These are phyloP conservation scores for Gracilaria caudata DNA, from an alignment of 23 red algal species.

Conservation along the genomic window DNA sequence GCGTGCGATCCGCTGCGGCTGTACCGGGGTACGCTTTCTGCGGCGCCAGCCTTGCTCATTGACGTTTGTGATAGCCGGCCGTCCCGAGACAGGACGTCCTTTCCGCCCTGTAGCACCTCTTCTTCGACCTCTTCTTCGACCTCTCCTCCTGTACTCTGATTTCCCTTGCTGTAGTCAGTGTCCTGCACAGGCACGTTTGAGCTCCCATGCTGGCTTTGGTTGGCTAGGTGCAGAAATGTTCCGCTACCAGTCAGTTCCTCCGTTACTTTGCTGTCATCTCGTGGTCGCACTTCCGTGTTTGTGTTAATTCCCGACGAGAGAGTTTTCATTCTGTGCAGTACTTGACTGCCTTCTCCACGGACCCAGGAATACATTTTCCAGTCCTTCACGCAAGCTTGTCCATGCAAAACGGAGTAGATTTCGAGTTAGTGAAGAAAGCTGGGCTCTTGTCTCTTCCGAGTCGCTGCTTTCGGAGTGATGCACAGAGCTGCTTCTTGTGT, in stretches of 20 bases:
- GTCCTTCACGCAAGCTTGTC: background rate
- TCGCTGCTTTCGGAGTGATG: background rate
- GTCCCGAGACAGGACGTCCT: too few relatives aligned
- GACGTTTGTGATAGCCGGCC: background rate
- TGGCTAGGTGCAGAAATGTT: background rate
- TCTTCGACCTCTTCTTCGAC: background rate
- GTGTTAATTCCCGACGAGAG: background rate
- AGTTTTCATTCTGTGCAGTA: background rate
- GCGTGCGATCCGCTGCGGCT: background rate
- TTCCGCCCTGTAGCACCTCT: background rate
- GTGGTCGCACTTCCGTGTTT: background rate
- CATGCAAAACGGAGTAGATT: background rate
- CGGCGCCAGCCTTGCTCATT: background rate
- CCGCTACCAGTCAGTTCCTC: background rate
- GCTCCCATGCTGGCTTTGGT: background rate
- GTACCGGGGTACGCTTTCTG: background rate
- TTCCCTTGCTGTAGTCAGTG: background rate
- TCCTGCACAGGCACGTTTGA: background rate
- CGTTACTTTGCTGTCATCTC: conserved; percentile 1
- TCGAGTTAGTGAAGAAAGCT: background rate
- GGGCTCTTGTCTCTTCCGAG: background rate
- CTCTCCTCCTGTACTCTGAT: background rate
- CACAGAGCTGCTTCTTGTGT: background rate
- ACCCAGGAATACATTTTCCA: background rate
- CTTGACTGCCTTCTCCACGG: background rate